Conservation (phyloP, 257 asterid genomes). For the Misopates orontium region DNA sequence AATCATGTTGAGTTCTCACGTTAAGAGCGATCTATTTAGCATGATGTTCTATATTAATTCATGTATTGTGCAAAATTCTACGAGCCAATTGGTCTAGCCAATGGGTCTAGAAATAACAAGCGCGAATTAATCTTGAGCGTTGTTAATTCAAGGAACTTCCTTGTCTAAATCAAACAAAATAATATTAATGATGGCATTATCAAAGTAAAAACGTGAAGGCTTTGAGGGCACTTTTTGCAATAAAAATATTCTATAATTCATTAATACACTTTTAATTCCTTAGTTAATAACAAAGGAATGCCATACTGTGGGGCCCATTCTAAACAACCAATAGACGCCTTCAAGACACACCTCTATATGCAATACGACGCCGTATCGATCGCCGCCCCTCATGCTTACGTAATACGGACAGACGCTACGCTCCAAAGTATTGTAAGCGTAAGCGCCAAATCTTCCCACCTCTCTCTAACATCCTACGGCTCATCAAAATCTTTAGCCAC, state of each 20-base stretch:
- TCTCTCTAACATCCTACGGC: constrained; percentile 50
- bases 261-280: background rate
- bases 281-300: constrained; percentile 12
- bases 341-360: constrained; percentile 13
- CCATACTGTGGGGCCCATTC: constrained; percentile 35
- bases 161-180: too few relatives aligned
- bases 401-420: constrained; percentile 59
- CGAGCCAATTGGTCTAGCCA: too few relatives aligned
- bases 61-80: too few relatives aligned
- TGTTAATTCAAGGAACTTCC: too few relatives aligned
- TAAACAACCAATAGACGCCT: background rate
- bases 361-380: constrained; percentile 34
- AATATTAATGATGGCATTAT: too few relatives aligned
- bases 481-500: constrained; percentile 39
- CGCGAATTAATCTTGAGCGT: too few relatives aligned
- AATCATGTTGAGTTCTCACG: too few relatives aligned
- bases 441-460: constrained; percentile 59
- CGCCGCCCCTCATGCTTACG: constrained; percentile 67
- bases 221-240: constrained; percentile 15
- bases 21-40: too few relatives aligned
- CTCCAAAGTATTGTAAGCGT: constrained; percentile 54
- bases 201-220: background rate
- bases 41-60: too few relatives aligned
- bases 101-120: too few relatives aligned
- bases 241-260: background rate